Percentiles rank a stretch among this genome's conserved stretches.
Conservation (phyloP, 2,329 filamentous ascomycete species). For the Venturia carpophila region DNA sequence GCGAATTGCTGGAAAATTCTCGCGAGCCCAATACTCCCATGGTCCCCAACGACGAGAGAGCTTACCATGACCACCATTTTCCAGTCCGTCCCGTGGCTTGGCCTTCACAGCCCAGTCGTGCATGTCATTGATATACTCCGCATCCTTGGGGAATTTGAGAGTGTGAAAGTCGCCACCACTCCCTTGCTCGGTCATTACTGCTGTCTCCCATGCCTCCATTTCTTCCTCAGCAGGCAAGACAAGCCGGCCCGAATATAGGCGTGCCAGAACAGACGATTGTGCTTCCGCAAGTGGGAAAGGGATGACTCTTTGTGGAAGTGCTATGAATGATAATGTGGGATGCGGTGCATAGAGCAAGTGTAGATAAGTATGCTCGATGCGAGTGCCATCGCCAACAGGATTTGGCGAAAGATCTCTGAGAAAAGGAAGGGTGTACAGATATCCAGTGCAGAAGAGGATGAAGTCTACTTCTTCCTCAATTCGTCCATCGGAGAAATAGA, state of each 20-base stretch:
- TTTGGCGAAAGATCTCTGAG: slow-evolving; percentile 44
- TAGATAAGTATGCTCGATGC: slow-evolving; percentile 65
- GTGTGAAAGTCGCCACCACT: slow-evolving; percentile 46
- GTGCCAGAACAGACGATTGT: slow-evolving; percentile 68
- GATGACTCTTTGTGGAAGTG: slow-evolving; percentile 73
- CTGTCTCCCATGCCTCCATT: slow-evolving; percentile 63
- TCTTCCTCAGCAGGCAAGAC: slow-evolving; percentile 52
- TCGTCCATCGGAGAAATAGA: slow-evolving; percentile 58
- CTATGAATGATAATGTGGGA: slow-evolving; percentile 71
- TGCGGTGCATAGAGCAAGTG: slow-evolving; percentile 70
- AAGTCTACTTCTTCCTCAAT: slow-evolving; percentile 63
- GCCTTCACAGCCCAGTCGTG: slow-evolving; percentile 53
- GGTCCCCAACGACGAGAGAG: slow-evolving; percentile 63
- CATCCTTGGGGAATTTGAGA: slow-evolving; percentile 54
- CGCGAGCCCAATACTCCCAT: slow-evolving; percentile 63
- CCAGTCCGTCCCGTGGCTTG: slow-evolving; percentile 30
- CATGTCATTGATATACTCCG: slow-evolving; percentile 60
- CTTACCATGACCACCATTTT: slow-evolving; percentile 50
- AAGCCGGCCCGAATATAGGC: slow-evolving; percentile 67
- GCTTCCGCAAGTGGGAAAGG: slow-evolving; percentile 75
- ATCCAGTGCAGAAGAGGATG: slow-evolving; percentile 82
- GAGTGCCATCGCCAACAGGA: slow-evolving; percentile 46
- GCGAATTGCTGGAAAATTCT: slow-evolving; percentile 61
- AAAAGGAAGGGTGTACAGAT: slow-evolving; percentile 79
- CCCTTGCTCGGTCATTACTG: slow-evolving; percentile 37